These are phyloP conservation scores for Brassica napus DNA, from an alignment of 345 rosid species.

Conservation along the genomic window DNA sequence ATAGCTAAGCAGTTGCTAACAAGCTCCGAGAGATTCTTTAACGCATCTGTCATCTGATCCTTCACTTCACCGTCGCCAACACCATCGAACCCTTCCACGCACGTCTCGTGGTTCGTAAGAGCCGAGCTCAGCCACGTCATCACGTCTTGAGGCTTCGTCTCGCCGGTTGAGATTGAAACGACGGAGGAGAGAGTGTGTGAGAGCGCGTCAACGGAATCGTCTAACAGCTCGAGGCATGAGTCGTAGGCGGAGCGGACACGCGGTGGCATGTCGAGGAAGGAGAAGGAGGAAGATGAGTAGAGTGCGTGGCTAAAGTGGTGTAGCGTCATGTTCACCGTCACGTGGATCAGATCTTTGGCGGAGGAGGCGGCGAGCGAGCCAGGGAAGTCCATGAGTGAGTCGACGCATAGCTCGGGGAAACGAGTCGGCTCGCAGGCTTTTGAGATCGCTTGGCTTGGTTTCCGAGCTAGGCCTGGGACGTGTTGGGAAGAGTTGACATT, in stretches of 20 bases:
- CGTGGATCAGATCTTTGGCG: slow-evolving; percentile 78
- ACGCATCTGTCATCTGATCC: slow-evolving; percentile 54
- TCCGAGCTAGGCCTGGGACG: slow-evolving; percentile 40
- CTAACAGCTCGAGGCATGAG: slow-evolving; percentile 86
- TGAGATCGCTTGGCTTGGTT: slow-evolving; percentile 79
- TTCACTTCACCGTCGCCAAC: slow-evolving; percentile 65
- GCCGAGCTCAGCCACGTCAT: slow-evolving; percentile 97
- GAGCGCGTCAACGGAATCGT: slow-evolving; percentile 80
- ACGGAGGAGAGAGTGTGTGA: slow-evolving; percentile 64
- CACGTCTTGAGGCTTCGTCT: slow-evolving; percentile 54
- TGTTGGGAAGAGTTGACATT: slow-evolving; percentile 16
- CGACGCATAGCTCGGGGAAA: slow-evolving; percentile 64
- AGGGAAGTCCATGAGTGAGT: slow-evolving; percentile 67
- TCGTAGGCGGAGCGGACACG: slow-evolving; percentile 75
- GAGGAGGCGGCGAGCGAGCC: slow-evolving; percentile 55
- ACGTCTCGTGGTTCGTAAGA: slow-evolving; percentile 91
- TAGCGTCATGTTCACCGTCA: slow-evolving; percentile 88
- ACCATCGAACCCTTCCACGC: slow-evolving; percentile 74
- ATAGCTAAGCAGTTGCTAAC: slow-evolving; percentile 91
- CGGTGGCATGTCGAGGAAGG: slow-evolving; percentile 59
- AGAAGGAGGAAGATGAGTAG: slow-evolving; percentile 55
- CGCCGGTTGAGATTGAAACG: slow-evolving; percentile 14
- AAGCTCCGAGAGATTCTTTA: slow-evolving; percentile 81
- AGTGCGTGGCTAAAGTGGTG: slow-evolving; percentile 81
- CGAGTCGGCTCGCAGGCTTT: slow-evolving; percentile 63